These are phyloP conservation scores for Xylariaceae sp. DNA, from an alignment of 2,329 filamentous ascomycete species.

Conservation along the genomic window DNA sequence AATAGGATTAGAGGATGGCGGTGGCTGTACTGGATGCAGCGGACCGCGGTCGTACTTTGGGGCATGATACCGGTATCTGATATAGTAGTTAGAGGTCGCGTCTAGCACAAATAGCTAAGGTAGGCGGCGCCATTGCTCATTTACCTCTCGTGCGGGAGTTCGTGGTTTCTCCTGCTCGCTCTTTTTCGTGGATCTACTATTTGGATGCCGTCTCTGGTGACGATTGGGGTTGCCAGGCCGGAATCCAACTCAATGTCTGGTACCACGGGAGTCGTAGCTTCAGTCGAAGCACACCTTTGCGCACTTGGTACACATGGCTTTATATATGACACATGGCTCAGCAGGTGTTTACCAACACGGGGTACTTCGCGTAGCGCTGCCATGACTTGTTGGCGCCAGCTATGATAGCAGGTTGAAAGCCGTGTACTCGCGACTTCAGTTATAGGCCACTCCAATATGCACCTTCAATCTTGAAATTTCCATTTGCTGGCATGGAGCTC, in stretches of 20 bases:
- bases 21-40: conserved; percentile 89
- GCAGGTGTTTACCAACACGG: conserved; percentile 36
- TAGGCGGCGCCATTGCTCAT: neutral
- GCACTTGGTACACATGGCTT: conserved; percentile 31
- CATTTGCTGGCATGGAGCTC: neutral
- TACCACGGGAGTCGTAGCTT: conserved; percentile 47
- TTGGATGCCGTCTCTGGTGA: conserved; percentile 44
- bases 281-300: conserved; percentile 55
- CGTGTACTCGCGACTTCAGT: conserved; percentile 7
- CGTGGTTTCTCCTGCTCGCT: conserved; percentile 39
- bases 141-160: conserved; percentile 37
- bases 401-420: conserved; percentile 4
- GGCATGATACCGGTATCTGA: conserved; percentile 90
- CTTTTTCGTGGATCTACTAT: conserved; percentile 56
- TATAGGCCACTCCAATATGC: neutral
- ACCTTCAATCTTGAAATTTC: conserved; percentile 25
- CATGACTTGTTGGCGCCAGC: conserved; percentile 28
- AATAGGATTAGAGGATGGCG: conserved; percentile 81
- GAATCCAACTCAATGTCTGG: conserved; percentile 59
- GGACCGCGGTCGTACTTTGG: conserved; percentile 95
- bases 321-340: conserved; percentile 32
- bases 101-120: neutral
- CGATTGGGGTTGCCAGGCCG: conserved; percentile 50
- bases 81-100: conserved; percentile 7
- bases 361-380: conserved; percentile 38